These are phyloP conservation scores for Xylaria sp. DNA, from an alignment of 495 filamentous ascomycete genomes.

Conservation along the genomic window DNA sequence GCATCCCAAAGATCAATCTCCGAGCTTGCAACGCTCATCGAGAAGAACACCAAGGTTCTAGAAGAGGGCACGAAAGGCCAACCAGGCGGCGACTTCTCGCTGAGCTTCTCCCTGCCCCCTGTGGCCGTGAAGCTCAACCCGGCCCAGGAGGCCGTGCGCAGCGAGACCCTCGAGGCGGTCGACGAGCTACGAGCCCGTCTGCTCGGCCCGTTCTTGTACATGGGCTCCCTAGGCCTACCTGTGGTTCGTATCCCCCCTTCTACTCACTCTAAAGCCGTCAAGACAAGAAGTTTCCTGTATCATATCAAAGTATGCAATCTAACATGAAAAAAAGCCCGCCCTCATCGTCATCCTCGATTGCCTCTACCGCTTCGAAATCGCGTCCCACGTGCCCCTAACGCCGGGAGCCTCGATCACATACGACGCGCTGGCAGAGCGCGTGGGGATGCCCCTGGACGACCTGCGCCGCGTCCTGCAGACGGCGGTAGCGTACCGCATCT, in stretches of 20 bases:
- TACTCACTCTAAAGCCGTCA: not conserved
- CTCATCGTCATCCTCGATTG: constrained; percentile 28
- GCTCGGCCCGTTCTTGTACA: constrained; percentile 31
- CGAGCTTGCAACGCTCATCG: constrained; percentile 38
- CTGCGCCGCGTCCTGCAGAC: constrained; percentile 53
- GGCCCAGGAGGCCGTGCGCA: constrained; percentile 25
- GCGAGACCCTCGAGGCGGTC: constrained; percentile 34
- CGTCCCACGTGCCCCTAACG: constrained; percentile 29
- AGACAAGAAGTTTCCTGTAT: not conserved
- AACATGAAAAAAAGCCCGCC: constrained; percentile 21
- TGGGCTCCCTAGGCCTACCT: constrained; percentile 24
- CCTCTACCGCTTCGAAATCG: constrained; percentile 33
- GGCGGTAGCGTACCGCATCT: constrained; percentile 55
- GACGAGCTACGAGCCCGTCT: constrained; percentile 35
- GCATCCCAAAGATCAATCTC: constrained; percentile 34
- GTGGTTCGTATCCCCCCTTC: constrained; percentile 22
- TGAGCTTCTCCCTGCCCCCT: constrained; percentile 29
- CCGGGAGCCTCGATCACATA: constrained; percentile 39
- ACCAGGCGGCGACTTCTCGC: constrained; percentile 32
- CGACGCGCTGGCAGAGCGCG: constrained; percentile 41
- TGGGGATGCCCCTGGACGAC: constrained; percentile 42
- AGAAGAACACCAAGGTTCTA: constrained; percentile 26
- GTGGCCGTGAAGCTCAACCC: constrained; percentile 15
- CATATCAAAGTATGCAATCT: not conserved
- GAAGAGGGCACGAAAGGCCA: constrained; percentile 32